These are phyloP conservation scores for Podaxis rugospora DNA, from an alignment of 768 basidiomycete genomes.

Conservation along the genomic window DNA sequence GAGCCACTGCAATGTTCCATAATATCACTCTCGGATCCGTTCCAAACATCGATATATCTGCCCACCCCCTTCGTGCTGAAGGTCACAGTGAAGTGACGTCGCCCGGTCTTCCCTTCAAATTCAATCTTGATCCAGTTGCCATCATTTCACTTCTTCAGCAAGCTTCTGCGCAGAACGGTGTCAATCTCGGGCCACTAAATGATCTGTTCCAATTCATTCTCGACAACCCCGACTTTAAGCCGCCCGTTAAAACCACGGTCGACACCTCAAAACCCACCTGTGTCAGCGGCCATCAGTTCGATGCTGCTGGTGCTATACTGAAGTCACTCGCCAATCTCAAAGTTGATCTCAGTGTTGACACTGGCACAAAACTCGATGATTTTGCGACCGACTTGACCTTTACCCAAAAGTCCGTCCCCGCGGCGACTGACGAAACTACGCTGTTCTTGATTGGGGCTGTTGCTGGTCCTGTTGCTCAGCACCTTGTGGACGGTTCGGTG, in stretches of 20 bases:
- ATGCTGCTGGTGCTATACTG: slow-evolving; percentile 56
- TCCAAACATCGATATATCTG: slow-evolving; percentile 47
- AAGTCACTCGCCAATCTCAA: slow-evolving; percentile 55
- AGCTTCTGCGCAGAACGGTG: slow-evolving; percentile 47
- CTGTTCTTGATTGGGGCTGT: slow-evolving; percentile 71
- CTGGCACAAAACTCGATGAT: slow-evolving; percentile 57
- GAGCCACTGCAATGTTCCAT: slow-evolving; percentile 50
- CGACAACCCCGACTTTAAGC: slow-evolving; percentile 44
- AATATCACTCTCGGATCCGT: slow-evolving; percentile 56
- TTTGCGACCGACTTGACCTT: slow-evolving; percentile 57
- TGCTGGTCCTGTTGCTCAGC: slow-evolving; percentile 60
- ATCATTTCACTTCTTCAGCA: slow-evolving; percentile 54
- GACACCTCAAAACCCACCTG: slow-evolving; percentile 51
- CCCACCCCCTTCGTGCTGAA: slow-evolving; percentile 51
- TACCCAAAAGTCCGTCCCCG: slow-evolving; percentile 51
- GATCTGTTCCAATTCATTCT: slow-evolving; percentile 51
- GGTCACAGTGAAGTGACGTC: slow-evolving; percentile 61
- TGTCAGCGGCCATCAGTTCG: slow-evolving; percentile 64
- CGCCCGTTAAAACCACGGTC: slow-evolving; percentile 51
- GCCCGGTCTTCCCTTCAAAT: slow-evolving; percentile 50
- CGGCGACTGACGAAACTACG: slow-evolving; percentile 54
- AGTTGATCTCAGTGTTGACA: slow-evolving; percentile 53
- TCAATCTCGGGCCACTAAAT: slow-evolving; percentile 57
- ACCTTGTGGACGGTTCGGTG: slow-evolving; percentile 52
- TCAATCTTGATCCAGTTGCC: slow-evolving; percentile 58